Conservation (phyloP, 306 rosid species). For the Biancaea sappan region DNA sequence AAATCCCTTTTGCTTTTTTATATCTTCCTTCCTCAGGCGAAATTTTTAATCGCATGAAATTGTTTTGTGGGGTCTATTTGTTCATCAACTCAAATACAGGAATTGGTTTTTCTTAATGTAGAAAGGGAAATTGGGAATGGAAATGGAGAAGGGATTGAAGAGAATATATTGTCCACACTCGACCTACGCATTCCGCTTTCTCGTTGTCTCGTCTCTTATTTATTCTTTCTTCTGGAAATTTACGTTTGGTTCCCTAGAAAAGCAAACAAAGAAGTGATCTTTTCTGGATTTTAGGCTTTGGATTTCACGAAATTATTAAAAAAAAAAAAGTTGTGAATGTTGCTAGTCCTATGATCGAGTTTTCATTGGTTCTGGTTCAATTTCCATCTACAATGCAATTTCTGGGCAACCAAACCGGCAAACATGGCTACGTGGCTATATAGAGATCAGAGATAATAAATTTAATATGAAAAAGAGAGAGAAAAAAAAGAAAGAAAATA, state of each 20-base stretch:
- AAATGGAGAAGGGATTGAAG: constrained; percentile 65
- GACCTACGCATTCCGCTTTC: constrained; percentile 37
- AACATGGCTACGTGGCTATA: not conserved
- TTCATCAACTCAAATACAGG: not conserved
- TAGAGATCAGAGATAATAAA: too few species aligned
- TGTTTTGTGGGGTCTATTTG: not conserved
- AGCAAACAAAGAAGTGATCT: not conserved
- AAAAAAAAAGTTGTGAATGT: not conserved
- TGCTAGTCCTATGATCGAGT: not conserved
- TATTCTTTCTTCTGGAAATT: not conserved
- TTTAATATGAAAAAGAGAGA: too few species aligned
- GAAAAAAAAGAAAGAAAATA: too few species aligned
- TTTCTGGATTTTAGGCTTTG: not conserved
- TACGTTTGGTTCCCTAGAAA: constrained; percentile 23
- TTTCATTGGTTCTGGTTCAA: not conserved
- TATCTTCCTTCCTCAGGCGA: too few species aligned
- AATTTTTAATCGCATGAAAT: not conserved
- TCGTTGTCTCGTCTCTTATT: too few species aligned
- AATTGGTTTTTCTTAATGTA: not conserved
- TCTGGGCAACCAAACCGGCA: not conserved
- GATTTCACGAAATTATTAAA: not conserved
- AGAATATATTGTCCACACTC: constrained; percentile 69
- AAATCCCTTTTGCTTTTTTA: too few species aligned
- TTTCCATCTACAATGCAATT: not conserved
- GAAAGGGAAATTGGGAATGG: not conserved